Evolutionary conservation across 371 early-diverging fungal species (phyloP).

Genomic region (Synchytrium microbalum): DNA sequence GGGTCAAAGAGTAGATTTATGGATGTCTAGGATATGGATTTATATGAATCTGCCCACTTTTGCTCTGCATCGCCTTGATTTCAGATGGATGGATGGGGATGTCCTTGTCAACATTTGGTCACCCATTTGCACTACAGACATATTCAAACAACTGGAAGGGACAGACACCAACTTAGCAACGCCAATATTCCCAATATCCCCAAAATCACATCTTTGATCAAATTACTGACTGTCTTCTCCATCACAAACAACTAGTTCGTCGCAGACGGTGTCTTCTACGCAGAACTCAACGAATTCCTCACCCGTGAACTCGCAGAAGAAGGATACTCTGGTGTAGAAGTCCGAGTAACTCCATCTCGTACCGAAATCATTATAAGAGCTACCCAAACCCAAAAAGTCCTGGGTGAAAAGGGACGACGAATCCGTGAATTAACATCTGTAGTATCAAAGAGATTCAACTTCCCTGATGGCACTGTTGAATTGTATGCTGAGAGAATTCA

Average conservation of each 20-base stretch:
- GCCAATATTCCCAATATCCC: slow-evolving; percentile 1
- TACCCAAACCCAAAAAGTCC: slow-evolving; percentile 95
- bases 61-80: too few species aligned
- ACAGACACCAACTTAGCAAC: background rate
- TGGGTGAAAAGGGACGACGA: slow-evolving; percentile 98
- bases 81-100: too few species aligned
- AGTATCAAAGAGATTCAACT: slow-evolving; percentile 98
- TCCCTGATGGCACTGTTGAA: slow-evolving; percentile 95
- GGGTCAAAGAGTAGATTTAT: slow-evolving; percentile 21
- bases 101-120: too few species aligned
- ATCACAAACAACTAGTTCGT: slow-evolving; percentile 59
- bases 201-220: slow-evolving; percentile 1
- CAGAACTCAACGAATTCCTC: slow-evolving; percentile 98
- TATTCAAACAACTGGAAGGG: background rate
- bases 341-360: slow-evolving; percentile 96
- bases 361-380: slow-evolving; percentile 99
- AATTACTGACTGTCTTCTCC: background rate
- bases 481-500: slow-evolving; percentile 98
- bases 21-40: slow-evolving; percentile 16
- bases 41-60: background rate
- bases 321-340: slow-evolving; percentile 92
- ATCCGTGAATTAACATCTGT: slow-evolving; percentile 97
- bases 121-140: too few species aligned
- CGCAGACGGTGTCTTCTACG: slow-evolving; percentile 99
- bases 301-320: slow-evolving; percentile 81